phyloP scores from a whole-genome alignment of 164 flowering plant genomes.

The Berberis thunbergii region DNA sequence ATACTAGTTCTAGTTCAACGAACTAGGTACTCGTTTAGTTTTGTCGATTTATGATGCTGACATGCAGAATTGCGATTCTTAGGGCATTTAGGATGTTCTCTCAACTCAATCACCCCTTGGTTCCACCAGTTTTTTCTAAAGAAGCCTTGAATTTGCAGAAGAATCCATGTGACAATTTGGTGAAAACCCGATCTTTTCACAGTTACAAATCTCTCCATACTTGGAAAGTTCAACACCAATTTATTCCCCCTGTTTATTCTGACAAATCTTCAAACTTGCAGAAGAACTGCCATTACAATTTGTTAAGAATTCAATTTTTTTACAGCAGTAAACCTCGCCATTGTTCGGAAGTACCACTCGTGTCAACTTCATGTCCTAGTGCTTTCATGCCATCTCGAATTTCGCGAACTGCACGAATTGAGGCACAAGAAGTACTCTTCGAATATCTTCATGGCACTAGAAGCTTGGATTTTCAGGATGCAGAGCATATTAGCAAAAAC shows the following conservation, averaged over 20 bases:
- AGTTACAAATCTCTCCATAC: no score
- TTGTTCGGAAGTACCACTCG: neutral
- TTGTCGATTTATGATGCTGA: no score
- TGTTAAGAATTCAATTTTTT: conserved; percentile 17
- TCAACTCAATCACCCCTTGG: no score
- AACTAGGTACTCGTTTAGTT: no score
- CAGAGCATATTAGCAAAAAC: conserved; percentile 66
- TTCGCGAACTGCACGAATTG: conserved; percentile 29
- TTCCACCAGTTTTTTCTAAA: no score
- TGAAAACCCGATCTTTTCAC: no score
- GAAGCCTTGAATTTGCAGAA: no score
- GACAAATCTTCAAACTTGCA: neutral
- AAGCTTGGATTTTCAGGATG: conserved; percentile 44
- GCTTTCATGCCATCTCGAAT: conserved; percentile 9
- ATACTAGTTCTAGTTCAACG: no score
- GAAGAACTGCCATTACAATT: conserved; percentile 3
- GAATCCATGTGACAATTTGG: no score
- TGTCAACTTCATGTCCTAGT: conserved; percentile 8
- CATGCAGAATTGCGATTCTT: no score
- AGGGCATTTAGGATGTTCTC: no score
- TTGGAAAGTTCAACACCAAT: neutral
- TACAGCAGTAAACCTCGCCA: conserved; percentile 11
- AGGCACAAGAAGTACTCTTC: conserved; percentile 44
- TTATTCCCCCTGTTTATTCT: neutral
- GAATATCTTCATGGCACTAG: conserved; percentile 70